Evolutionary conservation across 2,329 filamentous ascomycete genomes (phyloP).

Genomic region (Teratosphaeria gauchensis): DNA sequence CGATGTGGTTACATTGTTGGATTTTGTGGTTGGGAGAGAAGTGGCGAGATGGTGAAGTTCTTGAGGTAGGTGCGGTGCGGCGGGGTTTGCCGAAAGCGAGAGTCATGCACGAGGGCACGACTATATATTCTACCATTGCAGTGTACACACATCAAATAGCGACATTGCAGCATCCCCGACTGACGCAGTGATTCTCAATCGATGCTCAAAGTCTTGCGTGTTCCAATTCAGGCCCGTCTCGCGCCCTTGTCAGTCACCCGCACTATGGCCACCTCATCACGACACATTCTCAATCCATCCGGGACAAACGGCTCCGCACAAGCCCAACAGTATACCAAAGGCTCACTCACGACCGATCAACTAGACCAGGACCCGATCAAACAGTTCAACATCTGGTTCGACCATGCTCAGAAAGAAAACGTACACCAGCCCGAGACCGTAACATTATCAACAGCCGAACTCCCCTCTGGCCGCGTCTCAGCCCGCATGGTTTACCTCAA

Average conservation of each 20-base stretch:
- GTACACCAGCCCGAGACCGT: conserved; percentile 79
- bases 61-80: background rate
- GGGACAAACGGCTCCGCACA: conserved; percentile 49
- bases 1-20: conserved; percentile 2
- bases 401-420: conserved; percentile 50
- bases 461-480: conserved; percentile 76
- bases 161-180: background rate
- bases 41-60: background rate
- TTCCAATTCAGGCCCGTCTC: background rate
- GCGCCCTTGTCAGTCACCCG: conserved; percentile 1
- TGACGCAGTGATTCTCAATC: background rate
- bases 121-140: background rate
- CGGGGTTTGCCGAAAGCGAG: background rate
- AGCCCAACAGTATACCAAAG: conserved; percentile 67
- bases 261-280: conserved; percentile 17
- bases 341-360: conserved; percentile 50
- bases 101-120: background rate
- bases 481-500: conserved; percentile 90
- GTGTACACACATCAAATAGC: background rate
- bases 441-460: conserved; percentile 70
- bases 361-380: conserved; percentile 58
- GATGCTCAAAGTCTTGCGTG: background rate
- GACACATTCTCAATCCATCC: conserved; percentile 53
- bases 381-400: conserved; percentile 90
- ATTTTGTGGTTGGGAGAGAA: background rate